Percentiles rank a stretch among this genome's conserved stretches.
These are phyloP conservation scores for Geotrichum aggregatum DNA, from an alignment of 1,139 yeast genomes.

Conservation along the genomic window DNA sequence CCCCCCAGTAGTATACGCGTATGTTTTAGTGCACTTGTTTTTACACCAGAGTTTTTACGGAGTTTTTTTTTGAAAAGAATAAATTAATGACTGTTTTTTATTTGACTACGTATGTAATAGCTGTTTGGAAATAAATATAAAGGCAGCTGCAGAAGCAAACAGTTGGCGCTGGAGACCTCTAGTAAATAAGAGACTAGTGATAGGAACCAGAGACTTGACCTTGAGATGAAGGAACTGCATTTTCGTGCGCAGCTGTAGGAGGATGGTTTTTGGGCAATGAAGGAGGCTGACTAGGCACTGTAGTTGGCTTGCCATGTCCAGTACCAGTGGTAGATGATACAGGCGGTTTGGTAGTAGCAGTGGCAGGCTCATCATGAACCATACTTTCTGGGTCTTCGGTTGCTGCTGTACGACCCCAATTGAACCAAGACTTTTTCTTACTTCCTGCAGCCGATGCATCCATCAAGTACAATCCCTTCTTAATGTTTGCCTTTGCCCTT, in stretches of 20 bases:
- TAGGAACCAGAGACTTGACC: slow-evolving; percentile 1
- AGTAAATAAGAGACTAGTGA: neutral
- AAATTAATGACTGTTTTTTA: neutral
- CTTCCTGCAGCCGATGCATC: neutral
- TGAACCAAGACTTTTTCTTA: slow-evolving; percentile 10
- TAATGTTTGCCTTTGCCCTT: slow-evolving; percentile 18
- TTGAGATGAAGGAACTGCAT: neutral
- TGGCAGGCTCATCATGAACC: no score
- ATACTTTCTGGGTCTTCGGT: no score
- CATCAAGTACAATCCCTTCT: slow-evolving; percentile 7
- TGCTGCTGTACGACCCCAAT: slow-evolving; percentile 4
- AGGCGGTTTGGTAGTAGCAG: no score
- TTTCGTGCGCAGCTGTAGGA: neutral
- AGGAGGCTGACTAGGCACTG: no score
- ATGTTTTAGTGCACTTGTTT: no score
- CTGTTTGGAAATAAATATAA: neutral
- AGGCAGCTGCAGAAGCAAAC: neutral
- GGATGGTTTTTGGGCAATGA: slow-evolving; percentile 6
- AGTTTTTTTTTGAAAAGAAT: neutral
- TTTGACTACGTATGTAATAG: neutral
- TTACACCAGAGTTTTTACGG: no score
- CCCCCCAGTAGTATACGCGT: no score
- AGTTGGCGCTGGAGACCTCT: neutral
- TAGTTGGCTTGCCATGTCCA: no score
- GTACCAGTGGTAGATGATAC: no score